phyloP scores from a whole-genome alignment of 1,284 basidiomycete species.

The Bjerkandera adusta region DNA sequence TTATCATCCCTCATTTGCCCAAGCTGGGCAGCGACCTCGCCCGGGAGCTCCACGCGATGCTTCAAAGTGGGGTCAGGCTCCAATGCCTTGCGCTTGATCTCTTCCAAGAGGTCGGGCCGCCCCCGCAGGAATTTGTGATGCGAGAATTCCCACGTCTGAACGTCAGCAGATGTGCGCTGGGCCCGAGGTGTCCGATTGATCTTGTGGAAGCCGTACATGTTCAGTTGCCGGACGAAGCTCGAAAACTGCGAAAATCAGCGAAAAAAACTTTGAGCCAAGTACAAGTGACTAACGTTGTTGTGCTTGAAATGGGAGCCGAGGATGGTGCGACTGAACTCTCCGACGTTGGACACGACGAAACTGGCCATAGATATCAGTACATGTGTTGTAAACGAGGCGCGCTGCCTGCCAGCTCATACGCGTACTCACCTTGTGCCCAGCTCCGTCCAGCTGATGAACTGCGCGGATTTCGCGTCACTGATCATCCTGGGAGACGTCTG shows the following conservation, averaged over 20 bases:
- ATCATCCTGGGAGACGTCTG: conserved; percentile 62
- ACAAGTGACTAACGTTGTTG: conserved; percentile 59
- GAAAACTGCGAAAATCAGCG: conserved; percentile 59
- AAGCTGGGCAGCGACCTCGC: conserved; percentile 72
- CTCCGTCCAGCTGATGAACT: conserved; percentile 79
- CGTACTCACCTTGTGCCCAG: conserved; percentile 57
- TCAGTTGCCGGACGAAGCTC: conserved; percentile 85
- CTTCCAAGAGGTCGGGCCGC: conserved; percentile 79
- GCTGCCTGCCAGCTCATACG: no score
- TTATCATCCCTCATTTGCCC: conserved; percentile 69
- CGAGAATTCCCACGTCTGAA: conserved; percentile 87
- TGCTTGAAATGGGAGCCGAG: conserved; percentile 82
- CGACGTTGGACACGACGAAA: conserved; percentile 79
- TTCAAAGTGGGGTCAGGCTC: conserved; percentile 69
- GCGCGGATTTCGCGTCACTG: conserved; percentile 72
- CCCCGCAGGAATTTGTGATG: conserved; percentile 84
- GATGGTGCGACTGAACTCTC: conserved; percentile 79
- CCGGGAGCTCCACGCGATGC: conserved; percentile 72
- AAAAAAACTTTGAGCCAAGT: conserved; percentile 13
- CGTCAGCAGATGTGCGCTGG: conserved; percentile 74
- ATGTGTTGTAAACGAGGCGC: conserved; percentile 7
- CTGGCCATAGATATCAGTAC: conserved; percentile 29
- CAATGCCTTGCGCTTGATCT: conserved; percentile 82
- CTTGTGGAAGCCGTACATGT: conserved; percentile 89
- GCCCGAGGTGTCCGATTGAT: conserved; percentile 85